Evolutionary conservation across 1,139 yeast genomes (phyloP).

Genomic region (Yamadazyma songkhlaensis): DNA sequence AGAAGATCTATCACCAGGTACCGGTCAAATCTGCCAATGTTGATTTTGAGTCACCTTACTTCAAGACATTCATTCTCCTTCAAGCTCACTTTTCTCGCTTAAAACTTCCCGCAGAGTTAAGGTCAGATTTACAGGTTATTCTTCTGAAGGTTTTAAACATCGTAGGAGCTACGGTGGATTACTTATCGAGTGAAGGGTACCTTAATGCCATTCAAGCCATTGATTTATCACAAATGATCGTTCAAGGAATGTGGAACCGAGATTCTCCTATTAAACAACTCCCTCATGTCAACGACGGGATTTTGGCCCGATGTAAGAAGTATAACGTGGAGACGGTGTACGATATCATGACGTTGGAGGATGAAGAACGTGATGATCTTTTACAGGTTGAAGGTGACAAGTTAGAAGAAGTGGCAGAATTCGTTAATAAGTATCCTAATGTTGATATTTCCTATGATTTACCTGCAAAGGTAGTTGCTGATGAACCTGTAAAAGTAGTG

Average conservation of each 20-base stretch:
- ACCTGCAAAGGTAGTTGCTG: slow-evolving; percentile 43
- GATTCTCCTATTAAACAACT: slow-evolving; percentile 81
- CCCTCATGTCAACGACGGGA: slow-evolving; percentile 58
- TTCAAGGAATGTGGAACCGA: slow-evolving; percentile 83
- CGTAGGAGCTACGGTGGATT: slow-evolving; percentile 69
- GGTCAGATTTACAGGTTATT: slow-evolving; percentile 52
- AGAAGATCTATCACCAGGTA: slow-evolving; percentile 47
- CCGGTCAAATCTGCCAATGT: slow-evolving; percentile 52
- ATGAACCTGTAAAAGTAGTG: slow-evolving; percentile 45
- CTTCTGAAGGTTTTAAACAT: slow-evolving; percentile 49
- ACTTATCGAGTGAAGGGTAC: slow-evolving; percentile 76
- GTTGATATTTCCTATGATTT: slow-evolving; percentile 63
- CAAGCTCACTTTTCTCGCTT: slow-evolving; percentile 82
- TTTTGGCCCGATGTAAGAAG: slow-evolving; percentile 56
- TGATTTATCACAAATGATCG: slow-evolving; percentile 87
- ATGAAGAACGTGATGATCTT: slow-evolving; percentile 65
- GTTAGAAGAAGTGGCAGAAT: slow-evolving; percentile 67
- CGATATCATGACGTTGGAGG: slow-evolving; percentile 85
- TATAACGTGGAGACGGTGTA: slow-evolving; percentile 67
- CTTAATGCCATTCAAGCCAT: slow-evolving; percentile 78
- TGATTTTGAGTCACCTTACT: slow-evolving; percentile 52
- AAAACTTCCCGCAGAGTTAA: slow-evolving; percentile 52
- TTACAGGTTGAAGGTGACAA: slow-evolving; percentile 54
- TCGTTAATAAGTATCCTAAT: slow-evolving; percentile 88
- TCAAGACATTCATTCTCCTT: slow-evolving; percentile 70